A percentile compares a stretch with the other conserved stretches of the same genome.
phyloP scores from a whole-genome alignment of 495 filamentous ascomycete genomes.

The Schizothecium vesticola region DNA sequence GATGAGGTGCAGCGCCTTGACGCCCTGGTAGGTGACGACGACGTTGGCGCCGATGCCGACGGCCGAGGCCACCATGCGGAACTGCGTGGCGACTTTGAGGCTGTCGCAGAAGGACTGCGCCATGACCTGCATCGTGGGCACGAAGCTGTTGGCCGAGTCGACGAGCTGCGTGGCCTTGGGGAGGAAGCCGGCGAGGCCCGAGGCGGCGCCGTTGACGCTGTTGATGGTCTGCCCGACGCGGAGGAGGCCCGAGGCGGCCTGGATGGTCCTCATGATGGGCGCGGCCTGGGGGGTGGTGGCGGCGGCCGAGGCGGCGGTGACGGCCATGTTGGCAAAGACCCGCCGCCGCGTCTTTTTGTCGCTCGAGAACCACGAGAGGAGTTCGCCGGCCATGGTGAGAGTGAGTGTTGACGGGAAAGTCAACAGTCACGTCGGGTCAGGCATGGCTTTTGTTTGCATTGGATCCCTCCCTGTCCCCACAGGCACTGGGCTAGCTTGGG shows the following conservation, averaged over 20 bases:
- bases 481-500: background rate
- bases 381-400: background rate
- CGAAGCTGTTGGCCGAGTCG: constrained; percentile 8
- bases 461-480: background rate
- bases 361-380: background rate
- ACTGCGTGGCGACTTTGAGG: constrained; percentile 13
- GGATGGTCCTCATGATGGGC: constrained; percentile 6
- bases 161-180: background rate
- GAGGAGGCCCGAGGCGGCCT: background rate
- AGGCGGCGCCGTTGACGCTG: background rate
- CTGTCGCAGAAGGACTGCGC: constrained; percentile 17
- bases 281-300: background rate
- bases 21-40: constrained; percentile 48
- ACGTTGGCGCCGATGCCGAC: constrained; percentile 19
- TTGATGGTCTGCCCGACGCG: background rate
- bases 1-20: constrained; percentile 56
- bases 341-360: background rate
- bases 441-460: background rate
- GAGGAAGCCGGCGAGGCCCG: background rate
- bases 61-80: constrained; percentile 11
- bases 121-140: constrained; percentile 23
- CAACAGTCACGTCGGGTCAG: background rate
- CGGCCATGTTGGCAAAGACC: background rate
- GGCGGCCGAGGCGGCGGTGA: background rate
- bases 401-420: background rate